Evolutionary conservation across 1,139 yeast genomes (phyloP).

Genomic region (Magnusiomyces suaveolens): DNA sequence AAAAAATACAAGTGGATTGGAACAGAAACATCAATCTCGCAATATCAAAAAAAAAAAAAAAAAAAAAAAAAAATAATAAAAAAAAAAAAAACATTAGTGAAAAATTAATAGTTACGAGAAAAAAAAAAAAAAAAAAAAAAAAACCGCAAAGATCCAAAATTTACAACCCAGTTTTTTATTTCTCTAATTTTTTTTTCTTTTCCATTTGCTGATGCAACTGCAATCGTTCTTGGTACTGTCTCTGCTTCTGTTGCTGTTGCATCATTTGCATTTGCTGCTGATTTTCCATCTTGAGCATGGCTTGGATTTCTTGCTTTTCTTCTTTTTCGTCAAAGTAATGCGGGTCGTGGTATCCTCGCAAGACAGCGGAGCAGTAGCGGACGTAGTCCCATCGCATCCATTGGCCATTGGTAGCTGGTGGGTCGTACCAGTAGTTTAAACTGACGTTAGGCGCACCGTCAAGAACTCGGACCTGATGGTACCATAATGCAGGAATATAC

Average conservation of each 20-base stretch:
- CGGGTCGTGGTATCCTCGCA: conserved; percentile 26
- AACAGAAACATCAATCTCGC: no score
- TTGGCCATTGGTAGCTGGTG: conserved; percentile 22
- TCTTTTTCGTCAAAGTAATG: conserved; percentile 21
- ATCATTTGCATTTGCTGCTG: not conserved
- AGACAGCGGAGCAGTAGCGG: conserved; percentile 21
- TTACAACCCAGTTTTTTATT: no score
- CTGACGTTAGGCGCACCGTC: conserved; percentile 27
- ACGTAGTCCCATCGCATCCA: conserved; percentile 31
- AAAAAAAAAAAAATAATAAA: no score
- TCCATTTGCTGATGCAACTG: not conserved
- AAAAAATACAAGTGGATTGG: no score
- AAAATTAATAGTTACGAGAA: no score
- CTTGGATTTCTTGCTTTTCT: conserved; percentile 3
- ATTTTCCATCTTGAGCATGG: conserved; percentile 1
- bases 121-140: no score
- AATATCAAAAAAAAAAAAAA: no score
- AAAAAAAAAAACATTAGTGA: no score
- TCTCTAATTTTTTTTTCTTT: not conserved
- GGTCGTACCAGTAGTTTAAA: conserved; percentile 34
- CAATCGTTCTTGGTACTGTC: not conserved
- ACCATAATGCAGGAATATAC: conserved; percentile 36
- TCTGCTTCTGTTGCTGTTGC: not conserved
- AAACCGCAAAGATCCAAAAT: no score
- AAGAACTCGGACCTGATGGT: conserved; percentile 32